Percentiles rank a stretch among this genome's conserved stretches.
These are phyloP conservation scores for Fraxinus angustifolia DNA, from an alignment of 305 asterid genomes.

Conservation along the genomic window DNA sequence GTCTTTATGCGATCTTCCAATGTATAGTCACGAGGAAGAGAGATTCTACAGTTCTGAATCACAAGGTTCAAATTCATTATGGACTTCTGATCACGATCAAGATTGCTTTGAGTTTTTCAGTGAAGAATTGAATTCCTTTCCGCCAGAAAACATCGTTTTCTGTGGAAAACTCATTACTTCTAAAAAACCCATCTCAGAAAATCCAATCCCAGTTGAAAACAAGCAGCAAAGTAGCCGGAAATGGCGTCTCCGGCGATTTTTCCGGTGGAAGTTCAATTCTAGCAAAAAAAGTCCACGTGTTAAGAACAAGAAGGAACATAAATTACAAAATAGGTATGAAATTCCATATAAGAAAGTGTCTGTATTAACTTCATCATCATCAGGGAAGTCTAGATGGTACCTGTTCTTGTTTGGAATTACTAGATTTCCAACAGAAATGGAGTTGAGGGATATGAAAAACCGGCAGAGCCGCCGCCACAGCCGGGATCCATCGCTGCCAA, in stretches of 20 bases:
- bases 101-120: constrained; percentile 58
- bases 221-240: constrained; percentile 22
- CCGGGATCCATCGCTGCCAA: constrained; percentile 20
- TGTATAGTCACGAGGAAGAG: constrained; percentile 37
- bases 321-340: constrained; percentile 13
- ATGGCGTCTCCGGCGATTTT: constrained; percentile 14
- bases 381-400: constrained; percentile 49
- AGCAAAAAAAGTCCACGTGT: constrained; percentile 11
- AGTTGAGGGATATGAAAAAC: constrained; percentile 43
- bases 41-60: constrained; percentile 29
- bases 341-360: constrained; percentile 35
- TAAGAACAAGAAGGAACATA: constrained; percentile 20
- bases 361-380: constrained; percentile 37
- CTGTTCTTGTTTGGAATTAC: constrained; percentile 46
- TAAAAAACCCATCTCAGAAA: constrained; percentile 22
- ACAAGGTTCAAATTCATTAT: constrained; percentile 41
- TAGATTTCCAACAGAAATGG: constrained; percentile 39
- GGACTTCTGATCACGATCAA: constrained; percentile 28
- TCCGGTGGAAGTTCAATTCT: constrained; percentile 20
- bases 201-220: constrained; percentile 9
- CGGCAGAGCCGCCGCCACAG: constrained; percentile 44
- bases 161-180: constrained; percentile 58
- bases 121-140: constrained; percentile 40
- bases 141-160: constrained; percentile 53
- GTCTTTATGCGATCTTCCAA: constrained; percentile 58